Evolutionary conservation across 768 basidiomycete species (phyloP).

Genomic region (Kwoniella sp.): DNA sequence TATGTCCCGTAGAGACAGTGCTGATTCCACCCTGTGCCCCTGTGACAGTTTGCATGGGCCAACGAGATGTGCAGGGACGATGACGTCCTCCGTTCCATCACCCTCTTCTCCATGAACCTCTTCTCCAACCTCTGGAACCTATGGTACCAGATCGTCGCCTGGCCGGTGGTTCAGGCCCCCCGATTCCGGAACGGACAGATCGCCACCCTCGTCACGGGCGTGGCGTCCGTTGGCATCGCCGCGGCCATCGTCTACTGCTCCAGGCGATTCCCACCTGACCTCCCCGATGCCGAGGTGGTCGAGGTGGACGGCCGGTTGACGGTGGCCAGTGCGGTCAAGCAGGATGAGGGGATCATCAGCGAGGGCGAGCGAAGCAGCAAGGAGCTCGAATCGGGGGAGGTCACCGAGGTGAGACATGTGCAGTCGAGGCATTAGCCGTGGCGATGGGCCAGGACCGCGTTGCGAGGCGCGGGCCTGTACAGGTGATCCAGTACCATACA

Average conservation of each 20-base stretch:
- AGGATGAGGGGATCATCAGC: too few relatives aligned
- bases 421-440: too few relatives aligned
- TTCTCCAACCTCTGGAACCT: constrained; percentile 37
- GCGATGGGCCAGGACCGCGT: too few relatives aligned
- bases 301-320: constrained; percentile 7
- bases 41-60: constrained; percentile 64
- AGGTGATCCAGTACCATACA: too few relatives aligned
- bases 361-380: too few relatives aligned
- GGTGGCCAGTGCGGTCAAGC: background rate
- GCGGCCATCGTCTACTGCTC: constrained; percentile 15
- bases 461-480: too few relatives aligned
- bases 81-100: constrained; percentile 64
- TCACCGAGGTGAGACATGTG: too few relatives aligned
- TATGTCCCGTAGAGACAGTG: too few relatives aligned
- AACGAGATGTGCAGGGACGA: constrained; percentile 71
- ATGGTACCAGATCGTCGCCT: constrained; percentile 54
- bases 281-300: constrained; percentile 3
- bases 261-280: constrained; percentile 12
- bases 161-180: constrained; percentile 69
- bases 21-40: background rate
- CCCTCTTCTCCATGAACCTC: constrained; percentile 71
- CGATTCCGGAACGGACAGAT: constrained; percentile 65
- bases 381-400: too few relatives aligned
- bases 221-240: constrained; percentile 11
- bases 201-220: constrained; percentile 44